A percentile compares a stretch with the other conserved stretches of the same genome.
These are phyloP conservation scores for Cystofilobasidium ferigula DNA, from an alignment of 768 basidiomycete species.

Conservation along the genomic window DNA sequence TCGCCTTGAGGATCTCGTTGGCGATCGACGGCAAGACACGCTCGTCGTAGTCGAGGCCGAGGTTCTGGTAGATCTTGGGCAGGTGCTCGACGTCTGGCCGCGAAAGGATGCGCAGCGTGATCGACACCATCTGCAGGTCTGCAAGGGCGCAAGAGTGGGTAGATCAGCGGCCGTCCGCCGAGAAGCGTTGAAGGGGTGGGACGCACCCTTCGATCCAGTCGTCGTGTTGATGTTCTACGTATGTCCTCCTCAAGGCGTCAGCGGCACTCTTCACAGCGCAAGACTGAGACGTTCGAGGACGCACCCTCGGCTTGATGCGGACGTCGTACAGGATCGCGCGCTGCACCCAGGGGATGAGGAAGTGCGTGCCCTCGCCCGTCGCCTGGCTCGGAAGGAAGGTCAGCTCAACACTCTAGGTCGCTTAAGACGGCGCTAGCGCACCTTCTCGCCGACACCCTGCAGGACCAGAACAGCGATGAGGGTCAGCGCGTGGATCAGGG, in stretches of 20 bases:
- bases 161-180: no score
- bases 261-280: background rate
- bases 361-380: slow-evolving; percentile 84
- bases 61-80: slow-evolving; percentile 82
- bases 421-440: background rate
- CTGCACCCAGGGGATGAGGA: slow-evolving; percentile 91
- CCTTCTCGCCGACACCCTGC: background rate
- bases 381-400: slow-evolving; percentile 54
- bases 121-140: slow-evolving; percentile 91
- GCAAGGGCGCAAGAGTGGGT: background rate
- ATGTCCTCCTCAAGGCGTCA: no score
- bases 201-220: slow-evolving; percentile 76
- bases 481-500: no score
- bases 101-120: slow-evolving; percentile 89
- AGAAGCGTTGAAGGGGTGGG: no score
- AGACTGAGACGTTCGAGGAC: slow-evolving; percentile 32
- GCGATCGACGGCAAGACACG: slow-evolving; percentile 93
- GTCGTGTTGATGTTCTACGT: slow-evolving; percentile 90
- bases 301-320: slow-evolving; percentile 85
- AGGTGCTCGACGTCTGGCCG: slow-evolving; percentile 80
- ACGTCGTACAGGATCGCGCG: slow-evolving; percentile 95
- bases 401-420: no score
- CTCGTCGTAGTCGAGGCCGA: slow-evolving; percentile 96
- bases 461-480: no score
- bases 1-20: slow-evolving; percentile 94